Percentiles rank a stretch among this genome's conserved stretches.
phyloP scores from a whole-genome alignment of 2,329 filamentous ascomycete genomes.

The Tolypocladium ovalisporum region DNA sequence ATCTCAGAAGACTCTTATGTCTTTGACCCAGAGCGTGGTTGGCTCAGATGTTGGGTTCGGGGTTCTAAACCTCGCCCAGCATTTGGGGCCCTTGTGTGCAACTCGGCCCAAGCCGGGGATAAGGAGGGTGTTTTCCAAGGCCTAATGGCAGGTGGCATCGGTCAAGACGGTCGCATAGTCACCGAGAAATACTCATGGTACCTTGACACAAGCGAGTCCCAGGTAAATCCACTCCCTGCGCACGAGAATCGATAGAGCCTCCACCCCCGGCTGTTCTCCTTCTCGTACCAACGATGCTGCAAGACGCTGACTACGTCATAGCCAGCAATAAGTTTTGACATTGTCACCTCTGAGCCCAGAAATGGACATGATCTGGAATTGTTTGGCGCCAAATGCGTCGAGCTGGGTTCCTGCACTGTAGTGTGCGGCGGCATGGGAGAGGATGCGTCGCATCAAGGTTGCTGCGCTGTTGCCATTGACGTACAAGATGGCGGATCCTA shows the following conservation, averaged over 20 bases:
- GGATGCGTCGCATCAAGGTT: conserved; percentile 15
- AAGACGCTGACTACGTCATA: conserved; percentile 3
- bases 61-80: conserved; percentile 23
- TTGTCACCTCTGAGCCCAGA: neutral
- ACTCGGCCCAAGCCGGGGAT: conserved; percentile 9
- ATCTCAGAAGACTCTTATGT: conserved; percentile 43
- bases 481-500: conserved; percentile 22
- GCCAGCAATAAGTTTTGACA: conserved; percentile 16
- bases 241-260: too few species aligned
- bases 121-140: conserved; percentile 36
- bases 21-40: conserved; percentile 36
- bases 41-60: conserved; percentile 29
- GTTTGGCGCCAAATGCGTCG: conserved; percentile 19
- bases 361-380: conserved; percentile 11
- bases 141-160: conserved; percentile 62
- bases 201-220: conserved; percentile 27
- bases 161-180: conserved; percentile 49
- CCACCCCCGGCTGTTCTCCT: too few species aligned
- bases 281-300: neutral
- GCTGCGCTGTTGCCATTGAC: conserved; percentile 14
- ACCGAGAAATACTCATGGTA: conserved; percentile 56
- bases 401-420: conserved; percentile 9
- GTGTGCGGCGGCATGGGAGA: conserved; percentile 23
- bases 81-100: conserved; percentile 33
- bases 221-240: conserved; percentile 21